phyloP scores from a whole-genome alignment of 345 rosid species.

The Aquilaria malaccensis region DNA sequence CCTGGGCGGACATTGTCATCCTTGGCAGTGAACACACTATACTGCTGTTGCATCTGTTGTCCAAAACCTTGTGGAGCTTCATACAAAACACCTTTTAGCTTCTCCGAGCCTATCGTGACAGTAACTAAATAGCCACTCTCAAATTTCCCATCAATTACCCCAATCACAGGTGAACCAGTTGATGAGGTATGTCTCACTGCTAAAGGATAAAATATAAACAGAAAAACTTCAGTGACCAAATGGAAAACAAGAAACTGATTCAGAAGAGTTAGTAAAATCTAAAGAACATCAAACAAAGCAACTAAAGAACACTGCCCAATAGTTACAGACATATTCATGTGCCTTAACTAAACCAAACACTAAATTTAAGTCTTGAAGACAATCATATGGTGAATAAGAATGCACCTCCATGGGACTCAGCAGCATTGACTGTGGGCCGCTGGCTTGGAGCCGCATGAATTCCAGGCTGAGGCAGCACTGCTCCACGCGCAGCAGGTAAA shows the following conservation, averaged over 20 bases:
- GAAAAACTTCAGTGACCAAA: not conserved
- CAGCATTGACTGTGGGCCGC: conserved; percentile 32
- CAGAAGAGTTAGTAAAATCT: not conserved
- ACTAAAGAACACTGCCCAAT: not conserved
- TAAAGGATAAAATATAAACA: conserved; percentile 1
- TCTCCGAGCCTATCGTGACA: conserved; percentile 66
- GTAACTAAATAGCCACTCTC: conserved; percentile 90
- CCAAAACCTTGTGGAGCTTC: conserved; percentile 38
- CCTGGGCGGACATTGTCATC: conserved; percentile 18
- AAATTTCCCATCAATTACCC: conserved; percentile 87
- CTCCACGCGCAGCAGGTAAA: conserved; percentile 31
- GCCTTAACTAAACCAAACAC: no score
- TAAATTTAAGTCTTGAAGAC: not conserved
- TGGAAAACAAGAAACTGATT: not conserved
- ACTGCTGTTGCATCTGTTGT: conserved; percentile 27
- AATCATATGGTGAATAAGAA: not conserved
- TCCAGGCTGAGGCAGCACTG: conserved; percentile 35
- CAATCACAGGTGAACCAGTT: conserved; percentile 49
- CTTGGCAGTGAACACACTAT: conserved; percentile 19
- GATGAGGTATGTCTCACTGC: conserved; percentile 30
- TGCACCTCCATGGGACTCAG: conserved; percentile 47
- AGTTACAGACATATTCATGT: not conserved
- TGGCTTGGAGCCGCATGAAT: conserved; percentile 37
- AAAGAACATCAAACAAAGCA: not conserved
- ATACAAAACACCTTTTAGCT: conserved; percentile 77